Conservation (phyloP, 345 rosid genomes). For the Geranium rotundifolium region DNA sequence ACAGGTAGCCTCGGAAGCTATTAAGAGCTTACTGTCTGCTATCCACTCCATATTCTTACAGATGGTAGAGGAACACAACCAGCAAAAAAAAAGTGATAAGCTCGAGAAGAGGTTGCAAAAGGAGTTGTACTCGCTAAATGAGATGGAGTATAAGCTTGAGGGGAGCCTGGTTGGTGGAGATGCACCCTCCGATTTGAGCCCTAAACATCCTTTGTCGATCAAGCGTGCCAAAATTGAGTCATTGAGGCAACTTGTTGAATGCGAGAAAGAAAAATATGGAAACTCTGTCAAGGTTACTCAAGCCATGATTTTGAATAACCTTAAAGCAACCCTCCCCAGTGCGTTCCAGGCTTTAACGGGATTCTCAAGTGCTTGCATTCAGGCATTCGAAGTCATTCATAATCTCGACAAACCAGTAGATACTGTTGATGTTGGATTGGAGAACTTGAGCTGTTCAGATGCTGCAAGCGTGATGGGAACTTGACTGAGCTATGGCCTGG, state of each 20-base stretch:
- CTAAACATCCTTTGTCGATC: constrained; percentile 56
- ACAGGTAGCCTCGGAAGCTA: constrained; percentile 63
- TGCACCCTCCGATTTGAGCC: constrained; percentile 23
- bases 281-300: constrained; percentile 40
- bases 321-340: constrained; percentile 65
- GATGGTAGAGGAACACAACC: constrained; percentile 51
- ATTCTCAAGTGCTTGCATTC: constrained; percentile 44
- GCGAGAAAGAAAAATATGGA: constrained; percentile 43
- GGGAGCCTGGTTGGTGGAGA: constrained; percentile 23
- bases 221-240: constrained; percentile 53
- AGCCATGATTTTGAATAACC: constrained; percentile 52
- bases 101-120: constrained; percentile 27
- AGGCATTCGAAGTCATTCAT: constrained; percentile 46
- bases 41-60: constrained; percentile 43
- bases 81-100: constrained; percentile 21
- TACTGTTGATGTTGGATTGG: neutral
- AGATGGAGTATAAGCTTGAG: constrained; percentile 38
- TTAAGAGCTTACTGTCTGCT: constrained; percentile 47
- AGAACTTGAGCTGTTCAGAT: neutral
- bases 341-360: constrained; percentile 57
- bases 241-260: constrained; percentile 41
- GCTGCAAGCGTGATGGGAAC: neutral
- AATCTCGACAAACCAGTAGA: constrained; percentile 15
- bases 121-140: constrained; percentile 42
- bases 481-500: neutral